A percentile compares a stretch with the other conserved stretches of the same genome.
These are phyloP conservation scores for Silene latifolia DNA, from an alignment of 148 eudicot species.

Conservation along the genomic window DNA sequence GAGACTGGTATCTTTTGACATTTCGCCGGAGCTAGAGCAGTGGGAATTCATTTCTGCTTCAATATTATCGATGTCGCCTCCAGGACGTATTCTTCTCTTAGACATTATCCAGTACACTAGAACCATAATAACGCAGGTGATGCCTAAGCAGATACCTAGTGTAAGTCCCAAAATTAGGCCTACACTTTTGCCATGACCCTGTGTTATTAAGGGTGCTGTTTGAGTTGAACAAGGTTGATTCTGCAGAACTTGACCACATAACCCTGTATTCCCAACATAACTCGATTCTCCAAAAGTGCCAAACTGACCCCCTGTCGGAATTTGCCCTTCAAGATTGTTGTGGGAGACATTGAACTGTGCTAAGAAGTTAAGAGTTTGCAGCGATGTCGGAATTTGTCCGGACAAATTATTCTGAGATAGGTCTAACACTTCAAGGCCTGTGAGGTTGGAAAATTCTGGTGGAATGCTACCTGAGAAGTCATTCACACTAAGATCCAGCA, in stretches of 20 bases:
- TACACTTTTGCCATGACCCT: conserved; percentile 27
- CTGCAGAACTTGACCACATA: conserved; percentile 58
- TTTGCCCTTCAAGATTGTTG: conserved; percentile 53
- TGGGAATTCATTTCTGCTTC: conserved; percentile 39
- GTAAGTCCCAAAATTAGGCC: conserved; percentile 45
- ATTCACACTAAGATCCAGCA: conserved; percentile 60
- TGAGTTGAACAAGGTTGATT: conserved; percentile 37
- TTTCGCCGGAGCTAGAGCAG: conserved; percentile 45
- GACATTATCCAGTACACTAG: conserved; percentile 53
- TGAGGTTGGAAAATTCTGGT: conserved; percentile 53
- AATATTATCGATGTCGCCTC: conserved; percentile 41
- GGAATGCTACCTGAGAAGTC: conserved; percentile 69
- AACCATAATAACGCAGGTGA: conserved; percentile 41
- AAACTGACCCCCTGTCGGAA: conserved; percentile 64
- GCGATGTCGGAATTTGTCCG: conserved; percentile 73
- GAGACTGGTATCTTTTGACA: conserved; percentile 49
- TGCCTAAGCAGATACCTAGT: conserved; percentile 56
- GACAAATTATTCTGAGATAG: conserved; percentile 61
- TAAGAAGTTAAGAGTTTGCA: conserved; percentile 48
- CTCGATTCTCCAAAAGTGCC: conserved; percentile 46
- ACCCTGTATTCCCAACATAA: conserved; percentile 52
- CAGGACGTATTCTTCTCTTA: conserved; percentile 57
- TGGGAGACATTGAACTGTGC: conserved; percentile 50
- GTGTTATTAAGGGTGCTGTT: conserved; percentile 18
- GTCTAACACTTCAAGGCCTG: conserved; percentile 58